phyloP scores from a whole-genome alignment of 1,284 basidiomycete genomes.

The Leucoagaricus sp. region DNA sequence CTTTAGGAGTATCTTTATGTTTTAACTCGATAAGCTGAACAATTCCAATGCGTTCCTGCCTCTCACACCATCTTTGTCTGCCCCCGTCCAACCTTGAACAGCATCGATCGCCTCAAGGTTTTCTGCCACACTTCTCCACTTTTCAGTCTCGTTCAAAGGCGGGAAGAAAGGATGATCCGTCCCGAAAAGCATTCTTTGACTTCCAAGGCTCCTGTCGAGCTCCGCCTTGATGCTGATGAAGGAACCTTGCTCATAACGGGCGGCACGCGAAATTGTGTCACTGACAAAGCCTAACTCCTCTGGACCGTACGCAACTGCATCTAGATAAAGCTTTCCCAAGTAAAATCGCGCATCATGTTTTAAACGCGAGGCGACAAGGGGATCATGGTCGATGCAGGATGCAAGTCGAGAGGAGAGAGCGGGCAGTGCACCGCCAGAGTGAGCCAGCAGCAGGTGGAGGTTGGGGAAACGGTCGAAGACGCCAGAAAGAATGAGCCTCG shows the following conservation, averaged over 20 bases:
- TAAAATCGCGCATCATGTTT: constrained; percentile 84
- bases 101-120: constrained; percentile 77
- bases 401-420: constrained; percentile 80
- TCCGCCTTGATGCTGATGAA: constrained; percentile 23
- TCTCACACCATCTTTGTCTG: constrained; percentile 63
- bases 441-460: constrained; percentile 77
- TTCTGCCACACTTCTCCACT: constrained; percentile 82
- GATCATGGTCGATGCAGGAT: constrained; percentile 84
- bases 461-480: constrained; percentile 76
- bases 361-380: constrained; percentile 70
- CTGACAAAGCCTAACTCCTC: constrained; percentile 81
- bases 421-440: constrained; percentile 83
- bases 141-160: constrained; percentile 65
- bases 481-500: constrained; percentile 80
- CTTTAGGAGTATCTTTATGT: background rate
- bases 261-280: constrained; percentile 65
- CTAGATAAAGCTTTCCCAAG: constrained; percentile 77
- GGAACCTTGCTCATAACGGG: constrained; percentile 45
- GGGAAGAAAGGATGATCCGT: constrained; percentile 93
- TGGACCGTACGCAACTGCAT: constrained; percentile 82
- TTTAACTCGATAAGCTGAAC: constrained; percentile 47
- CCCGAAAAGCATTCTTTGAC: constrained; percentile 74
- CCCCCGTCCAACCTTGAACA: constrained; percentile 61
- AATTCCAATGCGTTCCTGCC: constrained; percentile 72
- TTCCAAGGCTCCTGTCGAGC: constrained; percentile 41